Evolutionary conservation across 164 flowering plant species (phyloP), one percentile per base, ranked within the genome.

Genomic region (Piper betle): DNA sequence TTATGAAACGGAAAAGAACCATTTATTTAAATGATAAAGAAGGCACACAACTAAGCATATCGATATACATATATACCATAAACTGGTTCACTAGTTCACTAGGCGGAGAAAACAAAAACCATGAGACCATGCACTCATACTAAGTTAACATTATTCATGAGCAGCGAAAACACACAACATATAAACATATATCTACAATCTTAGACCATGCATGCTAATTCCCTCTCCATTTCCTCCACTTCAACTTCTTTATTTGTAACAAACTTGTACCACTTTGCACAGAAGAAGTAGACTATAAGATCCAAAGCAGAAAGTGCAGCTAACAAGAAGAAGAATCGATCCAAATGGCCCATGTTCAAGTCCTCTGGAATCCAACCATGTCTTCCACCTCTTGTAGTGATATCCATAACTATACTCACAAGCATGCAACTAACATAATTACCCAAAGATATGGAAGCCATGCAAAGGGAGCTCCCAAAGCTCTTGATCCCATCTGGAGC

Each of bases 401-500:
- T 75, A 0, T 13, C 60, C 93, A 82, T 87, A 18, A 92, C 96
- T 72, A 86, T 73, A 50, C 66, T 66, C 4, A 92, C 93, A 19
- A 92, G 66, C 72, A 89, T 0, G 65, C 91, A 83, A 25, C 98
- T 92, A 2, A 76, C 83, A 64, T 76, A 92, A 55, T 92, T 92
- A 3, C 98, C 98, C 0, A 92, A 68, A 0, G 98, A 87, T 6
- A 92, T 92, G 0, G 98, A 92, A 6, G 91, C 84, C 98, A 92
- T 92, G 72, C 96, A 89, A 12, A 92, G 81, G 0, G 96, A 78
- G 61, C 98, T 89, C 7, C 96, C 98, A 8, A 89, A 79, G 77
- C 93, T 87, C 71, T 87, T 92, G 0, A 92, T 76, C 57, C 96
- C 98, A 56, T 88, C 96, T 0, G 98, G 96, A 0, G 98, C 89